Percentiles rank a stretch among this genome's conserved stretches.
Conservation (phyloP, 257 asterid genomes). For the Mentha longifolia region DNA sequence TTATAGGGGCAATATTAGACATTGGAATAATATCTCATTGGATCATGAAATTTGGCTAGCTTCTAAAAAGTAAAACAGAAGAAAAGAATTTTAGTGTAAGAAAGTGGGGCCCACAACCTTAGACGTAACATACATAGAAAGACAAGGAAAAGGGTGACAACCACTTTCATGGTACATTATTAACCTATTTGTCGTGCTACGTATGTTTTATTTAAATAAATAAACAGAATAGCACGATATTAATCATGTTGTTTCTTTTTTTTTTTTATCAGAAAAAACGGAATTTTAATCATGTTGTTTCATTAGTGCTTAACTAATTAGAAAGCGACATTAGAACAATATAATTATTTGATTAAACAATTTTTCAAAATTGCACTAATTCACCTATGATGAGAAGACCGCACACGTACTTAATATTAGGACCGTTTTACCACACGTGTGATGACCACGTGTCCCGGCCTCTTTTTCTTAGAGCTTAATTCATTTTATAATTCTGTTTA, state of each 20-base stretch:
- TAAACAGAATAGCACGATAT: no score
- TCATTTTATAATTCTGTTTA: no score
- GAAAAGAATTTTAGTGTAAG: not conserved
- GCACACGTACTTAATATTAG: conserved; percentile 15
- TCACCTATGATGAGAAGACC: conserved; percentile 23
- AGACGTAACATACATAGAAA: conserved; percentile 25
- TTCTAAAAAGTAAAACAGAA: not conserved
- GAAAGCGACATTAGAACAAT: conserved; percentile 37
- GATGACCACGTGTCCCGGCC: not conserved
- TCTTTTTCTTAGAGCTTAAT: no score
- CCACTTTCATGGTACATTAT: conserved; percentile 30
- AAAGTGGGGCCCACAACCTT: conserved; percentile 23
- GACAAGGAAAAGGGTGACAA: conserved; percentile 24
- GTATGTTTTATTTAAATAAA: no score
- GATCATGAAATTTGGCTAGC: not conserved
- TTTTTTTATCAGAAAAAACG: no score
- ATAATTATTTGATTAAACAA: not conserved
- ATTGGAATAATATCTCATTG: not conserved
- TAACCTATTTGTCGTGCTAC: conserved; percentile 33
- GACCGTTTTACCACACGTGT: conserved; percentile 17
- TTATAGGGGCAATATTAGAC: not conserved
- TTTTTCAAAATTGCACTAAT: conserved; percentile 25
- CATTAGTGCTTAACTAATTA: conserved; percentile 28
- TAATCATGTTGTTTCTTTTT: conserved; percentile 2
- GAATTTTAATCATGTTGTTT: conserved; percentile 7